Evolutionary conservation across 495 filamentous ascomycete genomes (phyloP).

Genomic region (Neurospora tetraspora): DNA sequence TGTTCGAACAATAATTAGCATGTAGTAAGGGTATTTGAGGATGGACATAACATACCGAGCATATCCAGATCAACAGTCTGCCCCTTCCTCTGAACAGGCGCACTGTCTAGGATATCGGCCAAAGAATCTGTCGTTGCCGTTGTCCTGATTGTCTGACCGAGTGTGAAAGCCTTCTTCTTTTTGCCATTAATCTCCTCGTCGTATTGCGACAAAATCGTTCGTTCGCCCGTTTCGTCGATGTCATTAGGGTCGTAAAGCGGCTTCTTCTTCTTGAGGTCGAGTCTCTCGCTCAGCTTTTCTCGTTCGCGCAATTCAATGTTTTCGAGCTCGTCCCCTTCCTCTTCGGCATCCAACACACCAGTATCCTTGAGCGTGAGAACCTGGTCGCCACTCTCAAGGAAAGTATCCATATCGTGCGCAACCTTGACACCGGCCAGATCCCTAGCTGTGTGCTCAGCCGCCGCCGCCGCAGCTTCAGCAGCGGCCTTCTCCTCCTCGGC

Average conservation of each 20-base stretch:
- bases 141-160: conserved; percentile 64
- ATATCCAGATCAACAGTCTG: conserved; percentile 70
- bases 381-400: conserved; percentile 72
- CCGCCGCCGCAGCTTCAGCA: conserved; percentile 31
- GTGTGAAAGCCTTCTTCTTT: conserved; percentile 77
- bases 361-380: conserved; percentile 87
- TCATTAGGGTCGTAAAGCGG: conserved; percentile 80
- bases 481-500: conserved; percentile 62
- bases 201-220: conserved; percentile 70
- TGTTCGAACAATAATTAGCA: conserved; percentile 31
- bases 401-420: conserved; percentile 68
- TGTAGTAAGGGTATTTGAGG: background rate
- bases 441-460: conserved; percentile 60
- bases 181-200: conserved; percentile 93
- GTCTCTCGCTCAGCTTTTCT: conserved; percentile 64
- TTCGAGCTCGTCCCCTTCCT: conserved; percentile 87
- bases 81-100: conserved; percentile 48
- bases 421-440: conserved; percentile 88
- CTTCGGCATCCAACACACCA: conserved; percentile 74
- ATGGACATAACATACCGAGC: conserved; percentile 27
- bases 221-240: conserved; percentile 54
- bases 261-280: conserved; percentile 86
- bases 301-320: conserved; percentile 67
- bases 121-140: conserved; percentile 55
- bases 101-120: conserved; percentile 43